phyloP scores from a whole-genome alignment of 305 asterid genomes.

The Solanum hybrid region DNA sequence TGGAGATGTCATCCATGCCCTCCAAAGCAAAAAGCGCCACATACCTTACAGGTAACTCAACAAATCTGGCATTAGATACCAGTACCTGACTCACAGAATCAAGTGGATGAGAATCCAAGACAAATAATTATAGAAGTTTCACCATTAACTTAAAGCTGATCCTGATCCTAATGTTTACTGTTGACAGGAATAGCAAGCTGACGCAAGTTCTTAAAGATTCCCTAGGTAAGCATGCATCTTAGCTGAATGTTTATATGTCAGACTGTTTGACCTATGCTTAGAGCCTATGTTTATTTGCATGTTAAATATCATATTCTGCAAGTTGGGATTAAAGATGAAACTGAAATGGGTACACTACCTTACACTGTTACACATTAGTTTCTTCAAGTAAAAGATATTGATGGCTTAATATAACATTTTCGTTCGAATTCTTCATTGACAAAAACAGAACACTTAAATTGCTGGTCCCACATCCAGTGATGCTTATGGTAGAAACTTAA shows the following conservation, averaged over 20 bases:
- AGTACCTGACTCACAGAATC: neutral
- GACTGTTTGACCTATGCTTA: neutral
- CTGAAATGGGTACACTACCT: neutral
- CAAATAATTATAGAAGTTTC: neutral
- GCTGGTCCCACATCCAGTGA: neutral
- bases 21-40: conserved; percentile 4
- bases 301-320: neutral
- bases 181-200: conserved; percentile 17
- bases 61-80: neutral
- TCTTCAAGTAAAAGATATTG: neutral
- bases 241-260: neutral
- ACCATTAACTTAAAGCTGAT: neutral
- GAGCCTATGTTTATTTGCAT: neutral
- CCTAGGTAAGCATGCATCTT: conserved; percentile 3
- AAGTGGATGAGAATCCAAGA: neutral
- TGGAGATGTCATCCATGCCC: conserved; percentile 20
- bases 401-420: neutral
- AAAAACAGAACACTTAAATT: neutral
- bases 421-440: neutral
- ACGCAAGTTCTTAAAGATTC: conserved; percentile 19
- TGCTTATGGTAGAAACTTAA: neutral
- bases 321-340: neutral
- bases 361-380: neutral
- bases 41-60: conserved; percentile 13
- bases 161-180: neutral